These are phyloP conservation scores for Talaromyces sp. DNA, from an alignment of 2,329 filamentous ascomycete species.

Conservation along the genomic window DNA sequence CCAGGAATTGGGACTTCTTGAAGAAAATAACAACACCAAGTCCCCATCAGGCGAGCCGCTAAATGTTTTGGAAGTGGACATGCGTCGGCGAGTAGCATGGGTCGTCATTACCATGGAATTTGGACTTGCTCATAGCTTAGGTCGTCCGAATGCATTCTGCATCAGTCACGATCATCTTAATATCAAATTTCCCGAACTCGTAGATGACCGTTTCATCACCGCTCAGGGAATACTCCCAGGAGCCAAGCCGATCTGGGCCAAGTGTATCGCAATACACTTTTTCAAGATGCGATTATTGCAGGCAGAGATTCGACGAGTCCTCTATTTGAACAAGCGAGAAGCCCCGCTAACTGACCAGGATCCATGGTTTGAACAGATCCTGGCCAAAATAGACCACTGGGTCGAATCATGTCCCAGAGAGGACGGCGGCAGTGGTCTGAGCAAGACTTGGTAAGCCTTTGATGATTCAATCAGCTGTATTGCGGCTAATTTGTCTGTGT, in stretches of 20 bases:
- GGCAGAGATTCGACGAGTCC: slow-evolving; percentile 75
- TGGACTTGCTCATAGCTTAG: slow-evolving; percentile 80
- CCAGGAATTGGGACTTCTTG: slow-evolving; percentile 79
- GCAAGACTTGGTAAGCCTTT: slow-evolving; percentile 67
- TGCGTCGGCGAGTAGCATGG: slow-evolving; percentile 86
- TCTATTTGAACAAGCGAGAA: slow-evolving; percentile 78
- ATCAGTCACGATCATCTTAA: slow-evolving; percentile 77
- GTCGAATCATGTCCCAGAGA: slow-evolving; percentile 68
- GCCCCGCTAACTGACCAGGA: slow-evolving; percentile 74
- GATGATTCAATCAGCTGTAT: background rate
- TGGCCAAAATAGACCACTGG: slow-evolving; percentile 74
- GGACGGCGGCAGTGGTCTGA: slow-evolving; percentile 63
- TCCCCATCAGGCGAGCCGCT: slow-evolving; percentile 56
- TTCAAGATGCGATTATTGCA: slow-evolving; percentile 86
- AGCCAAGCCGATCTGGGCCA: slow-evolving; percentile 70
- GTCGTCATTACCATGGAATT: slow-evolving; percentile 83
- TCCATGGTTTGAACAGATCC: slow-evolving; percentile 81
- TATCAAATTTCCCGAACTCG: slow-evolving; percentile 75
- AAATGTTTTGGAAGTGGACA: slow-evolving; percentile 74
- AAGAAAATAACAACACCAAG: slow-evolving; percentile 77
- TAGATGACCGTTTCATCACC: slow-evolving; percentile 79
- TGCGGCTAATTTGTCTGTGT: background rate
- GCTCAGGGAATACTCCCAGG: slow-evolving; percentile 64
- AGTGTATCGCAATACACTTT: slow-evolving; percentile 85
- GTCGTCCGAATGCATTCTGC: slow-evolving; percentile 78